Evolutionary conservation across 2,329 filamentous ascomycete genomes (phyloP).

Genomic region (Hymenotorrendiella dingleyae): DNA sequence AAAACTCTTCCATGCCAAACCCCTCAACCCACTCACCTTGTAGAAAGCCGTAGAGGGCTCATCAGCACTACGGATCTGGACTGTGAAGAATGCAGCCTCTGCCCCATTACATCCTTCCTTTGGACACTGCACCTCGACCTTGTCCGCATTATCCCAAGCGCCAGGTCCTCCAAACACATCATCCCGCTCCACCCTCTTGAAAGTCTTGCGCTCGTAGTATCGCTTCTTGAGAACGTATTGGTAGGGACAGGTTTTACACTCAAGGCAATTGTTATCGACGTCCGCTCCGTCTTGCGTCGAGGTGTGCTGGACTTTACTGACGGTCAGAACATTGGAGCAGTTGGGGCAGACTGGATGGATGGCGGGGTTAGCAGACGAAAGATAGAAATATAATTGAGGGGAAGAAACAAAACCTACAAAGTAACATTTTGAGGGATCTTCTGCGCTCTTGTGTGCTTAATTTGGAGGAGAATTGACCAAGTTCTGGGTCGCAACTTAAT

Average conservation of each 20-base stretch:
- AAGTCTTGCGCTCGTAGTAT: slow-evolving; percentile 71
- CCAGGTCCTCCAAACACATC: slow-evolving; percentile 85
- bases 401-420: slow-evolving; percentile 61
- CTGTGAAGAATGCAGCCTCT: slow-evolving; percentile 89
- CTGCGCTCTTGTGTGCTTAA: neutral
- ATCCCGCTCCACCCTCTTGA: slow-evolving; percentile 82
- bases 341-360: slow-evolving; percentile 63
- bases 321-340: slow-evolving; percentile 78
- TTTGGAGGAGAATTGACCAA: neutral
- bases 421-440: slow-evolving; percentile 47
- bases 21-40: slow-evolving; percentile 50
- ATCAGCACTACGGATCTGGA: slow-evolving; percentile 96
- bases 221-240: slow-evolving; percentile 74
- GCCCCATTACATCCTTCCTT: slow-evolving; percentile 73
- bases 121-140: slow-evolving; percentile 75
- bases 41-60: slow-evolving; percentile 98
- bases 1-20: neutral
- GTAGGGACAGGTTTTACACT: slow-evolving; percentile 94
- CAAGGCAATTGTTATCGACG: slow-evolving; percentile 71
- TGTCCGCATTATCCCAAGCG: slow-evolving; percentile 88
- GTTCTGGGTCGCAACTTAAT: slow-evolving; percentile 1
- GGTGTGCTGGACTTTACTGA: slow-evolving; percentile 39
- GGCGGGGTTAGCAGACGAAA: no score
- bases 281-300: slow-evolving; percentile 31
- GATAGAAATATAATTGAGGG: no score